These are phyloP conservation scores for Pyricularia sp. DNA, from an alignment of 2,329 filamentous ascomycete species.

Conservation along the genomic window DNA sequence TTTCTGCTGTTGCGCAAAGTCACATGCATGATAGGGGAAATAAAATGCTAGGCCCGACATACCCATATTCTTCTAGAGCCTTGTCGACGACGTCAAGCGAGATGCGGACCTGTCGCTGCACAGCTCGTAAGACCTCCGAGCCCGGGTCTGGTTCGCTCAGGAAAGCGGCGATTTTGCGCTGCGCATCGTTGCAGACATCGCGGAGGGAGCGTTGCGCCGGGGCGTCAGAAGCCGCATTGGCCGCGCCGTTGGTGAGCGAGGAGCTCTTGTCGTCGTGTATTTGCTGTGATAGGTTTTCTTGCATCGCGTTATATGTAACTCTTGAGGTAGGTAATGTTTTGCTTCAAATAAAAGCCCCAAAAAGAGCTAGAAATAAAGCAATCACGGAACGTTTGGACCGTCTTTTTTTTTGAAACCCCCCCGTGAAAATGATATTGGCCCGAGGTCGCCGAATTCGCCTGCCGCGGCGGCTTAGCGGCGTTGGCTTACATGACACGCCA, in stretches of 20 bases:
- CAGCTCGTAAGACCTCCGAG: conserved; percentile 42
- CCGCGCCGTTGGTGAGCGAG: conserved; percentile 1
- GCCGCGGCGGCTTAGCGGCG: background rate
- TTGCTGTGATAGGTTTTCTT: background rate
- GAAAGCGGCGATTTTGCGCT: conserved; percentile 50
- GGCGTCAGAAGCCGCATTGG: background rate
- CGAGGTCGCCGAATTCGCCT: background rate
- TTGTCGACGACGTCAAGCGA: conserved; percentile 63
- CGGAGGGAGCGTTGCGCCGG: conserved; percentile 17
- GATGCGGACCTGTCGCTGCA: conserved; percentile 62
- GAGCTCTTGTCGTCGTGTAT: background rate
- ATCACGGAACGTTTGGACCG: background rate
- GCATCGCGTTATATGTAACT: background rate
- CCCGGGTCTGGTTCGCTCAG: conserved; percentile 41
- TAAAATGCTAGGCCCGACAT: conserved; percentile 16
- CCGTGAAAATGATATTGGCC: background rate
- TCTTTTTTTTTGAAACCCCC: background rate
- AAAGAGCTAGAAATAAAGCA: background rate
- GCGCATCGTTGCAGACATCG: conserved; percentile 37
- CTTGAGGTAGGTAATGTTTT: background rate
- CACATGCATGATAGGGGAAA: background rate
- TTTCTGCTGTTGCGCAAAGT: background rate
- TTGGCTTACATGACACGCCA: background rate
- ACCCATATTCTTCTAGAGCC: conserved; percentile 66
- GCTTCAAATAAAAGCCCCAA: background rate